A percentile compares a stretch with the other conserved stretches of the same genome.
These are phyloP conservation scores for Polytrichum formosum DNA, from an alignment of 225 moss, liverwort and hornwort species.

Conservation along the genomic window DNA sequence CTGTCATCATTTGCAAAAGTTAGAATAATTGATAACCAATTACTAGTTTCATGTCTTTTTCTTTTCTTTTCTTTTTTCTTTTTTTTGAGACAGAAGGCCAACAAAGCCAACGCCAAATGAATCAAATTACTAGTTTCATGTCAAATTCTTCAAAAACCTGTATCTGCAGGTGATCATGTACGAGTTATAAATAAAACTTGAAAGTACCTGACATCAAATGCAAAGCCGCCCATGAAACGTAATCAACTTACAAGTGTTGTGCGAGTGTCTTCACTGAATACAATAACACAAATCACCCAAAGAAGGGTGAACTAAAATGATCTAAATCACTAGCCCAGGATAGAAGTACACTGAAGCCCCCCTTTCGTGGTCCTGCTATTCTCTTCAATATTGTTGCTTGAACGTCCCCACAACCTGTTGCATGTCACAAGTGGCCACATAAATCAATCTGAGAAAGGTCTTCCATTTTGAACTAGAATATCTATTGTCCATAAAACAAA, in stretches of 20 bases:
- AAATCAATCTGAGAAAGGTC: background rate
- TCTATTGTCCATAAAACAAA: background rate
- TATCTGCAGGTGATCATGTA: no score
- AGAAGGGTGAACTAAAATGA: constrained; percentile 28
- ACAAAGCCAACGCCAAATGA: no score
- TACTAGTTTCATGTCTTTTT: no score
- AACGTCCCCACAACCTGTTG: constrained; percentile 25
- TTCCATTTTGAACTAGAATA: background rate
- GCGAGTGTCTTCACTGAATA: constrained; percentile 20
- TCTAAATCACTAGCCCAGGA: constrained; percentile 8
- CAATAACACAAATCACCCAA: constrained; percentile 30
- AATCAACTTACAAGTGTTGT: background rate
- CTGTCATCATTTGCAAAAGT: no score
- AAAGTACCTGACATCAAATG: no score
- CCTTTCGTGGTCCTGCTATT: constrained; percentile 2
- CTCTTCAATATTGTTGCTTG: constrained; percentile 22
- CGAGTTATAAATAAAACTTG: no score
- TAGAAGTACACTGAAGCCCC: constrained; percentile 28
- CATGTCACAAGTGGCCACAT: background rate
- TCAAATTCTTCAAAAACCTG: no score
- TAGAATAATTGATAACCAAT: no score
- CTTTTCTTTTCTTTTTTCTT: no score
- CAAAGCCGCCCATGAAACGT: no score
- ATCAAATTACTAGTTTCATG: no score
- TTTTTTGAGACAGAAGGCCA: no score